A percentile compares a stretch with the other conserved stretches of the same genome.
Conservation (phyloP, 148 eudicot species). For the Diospyros kaki region DNA sequence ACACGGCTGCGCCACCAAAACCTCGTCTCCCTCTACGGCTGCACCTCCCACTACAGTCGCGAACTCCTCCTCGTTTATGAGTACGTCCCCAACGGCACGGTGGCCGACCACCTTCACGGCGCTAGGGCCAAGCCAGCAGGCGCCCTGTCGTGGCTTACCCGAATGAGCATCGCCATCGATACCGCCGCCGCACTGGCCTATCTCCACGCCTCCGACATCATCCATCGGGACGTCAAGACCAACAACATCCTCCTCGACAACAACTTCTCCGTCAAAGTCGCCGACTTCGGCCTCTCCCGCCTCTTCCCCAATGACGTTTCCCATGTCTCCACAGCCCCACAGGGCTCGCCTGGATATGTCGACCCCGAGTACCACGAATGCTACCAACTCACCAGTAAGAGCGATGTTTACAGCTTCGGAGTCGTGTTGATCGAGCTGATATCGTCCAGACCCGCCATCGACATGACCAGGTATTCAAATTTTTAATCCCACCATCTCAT, state of each 20-base stretch:
- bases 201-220: conserved; percentile 29
- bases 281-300: conserved; percentile 30
- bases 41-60: conserved; percentile 55
- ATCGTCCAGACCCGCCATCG: conserved; percentile 11
- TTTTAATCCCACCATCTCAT: no score
- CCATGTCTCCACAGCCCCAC: conserved; percentile 38
- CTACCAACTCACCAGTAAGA: conserved; percentile 3
- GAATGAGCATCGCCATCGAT: conserved; percentile 33
- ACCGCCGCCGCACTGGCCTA: conserved; percentile 35
- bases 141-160: conserved; percentile 25
- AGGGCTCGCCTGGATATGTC: conserved; percentile 35
- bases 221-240: conserved; percentile 30
- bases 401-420: conserved; percentile 36
- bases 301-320: conserved; percentile 16
- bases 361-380: conserved; percentile 35
- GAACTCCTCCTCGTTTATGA: conserved; percentile 65
- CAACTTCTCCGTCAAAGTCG: conserved; percentile 31
- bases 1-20: conserved; percentile 38
- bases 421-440: conserved; percentile 34
- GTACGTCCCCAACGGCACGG: conserved; percentile 57
- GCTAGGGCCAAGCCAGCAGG: not conserved
- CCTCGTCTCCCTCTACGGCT: conserved; percentile 58
- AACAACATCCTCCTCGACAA: conserved; percentile 25
- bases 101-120: conserved; percentile 30
- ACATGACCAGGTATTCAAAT: conserved; percentile 10